Base-by-base conservation (phyloP, 805 yeast genomes). In the Middelhovenomyces tepae region DNA sequence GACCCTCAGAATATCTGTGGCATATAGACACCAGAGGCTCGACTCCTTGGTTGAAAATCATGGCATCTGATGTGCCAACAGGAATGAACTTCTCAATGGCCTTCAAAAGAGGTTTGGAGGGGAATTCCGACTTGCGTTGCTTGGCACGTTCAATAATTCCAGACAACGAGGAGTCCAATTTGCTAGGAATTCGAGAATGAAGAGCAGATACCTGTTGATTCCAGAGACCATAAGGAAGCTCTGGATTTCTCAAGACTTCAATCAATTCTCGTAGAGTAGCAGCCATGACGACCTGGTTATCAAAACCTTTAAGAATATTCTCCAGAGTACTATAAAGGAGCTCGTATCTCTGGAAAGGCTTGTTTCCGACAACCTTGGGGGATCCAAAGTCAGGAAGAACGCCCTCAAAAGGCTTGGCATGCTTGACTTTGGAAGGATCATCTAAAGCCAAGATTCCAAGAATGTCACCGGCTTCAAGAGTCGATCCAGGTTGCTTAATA, bases 401-500 rank as follows among this genome's bases (percentile, higher is more conserved):
- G 32, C 95, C 96, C 57, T 86, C 95, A 50, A 73, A 91, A 33
- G 96, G 95, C 55, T 78, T 64, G 27, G 99, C 98, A 51, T 87
- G 98, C 59, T 89, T 89, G 34, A 91, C 98, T 64, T 85, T 86
- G 4, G 94, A 78, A 38, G 97, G 97, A 56, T 91, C 98, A 54
- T 93, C 99, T 36, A 91, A 67, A 11, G 96, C 78, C 47, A 91
- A 69, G 40, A 91, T 89, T 16, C 96, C 98, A 55, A 91, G 73
- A 40, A 93, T 89, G 54, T 91, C 98, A 64, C 98, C 98, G 31
- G 96, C 96, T 48, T 75, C 74, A 38, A 91, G 80, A 17, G 94
- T 85, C n/a, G 97, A 80, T 34, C 99, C 99, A 7, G 98, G 97
- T 65, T 91, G 98, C 61, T 91, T 89, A 55, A 91, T 75, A 27